These are phyloP conservation scores for Elongisporangium prolatum DNA, from an alignment of 352 stramenopile genomes.

Conservation along the genomic window DNA sequence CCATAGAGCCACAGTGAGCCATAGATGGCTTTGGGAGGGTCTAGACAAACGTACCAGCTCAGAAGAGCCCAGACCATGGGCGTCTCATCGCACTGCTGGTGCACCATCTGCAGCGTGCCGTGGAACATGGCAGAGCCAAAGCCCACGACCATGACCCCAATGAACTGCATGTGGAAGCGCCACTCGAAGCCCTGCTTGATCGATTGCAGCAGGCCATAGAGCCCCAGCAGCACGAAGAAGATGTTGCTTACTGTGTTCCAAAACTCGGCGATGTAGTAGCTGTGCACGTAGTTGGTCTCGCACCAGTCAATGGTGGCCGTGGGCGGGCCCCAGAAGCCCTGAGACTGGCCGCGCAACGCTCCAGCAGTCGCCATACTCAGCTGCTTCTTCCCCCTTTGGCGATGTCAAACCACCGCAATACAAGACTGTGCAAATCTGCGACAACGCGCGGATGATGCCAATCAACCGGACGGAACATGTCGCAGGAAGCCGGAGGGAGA, in stretches of 20 bases:
- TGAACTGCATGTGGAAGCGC: constrained; percentile 44
- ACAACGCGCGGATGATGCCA: not conserved
- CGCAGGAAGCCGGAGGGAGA: not conserved
- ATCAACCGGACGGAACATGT: not conserved
- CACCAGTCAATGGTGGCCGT: constrained; percentile 64
- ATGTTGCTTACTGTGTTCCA: constrained; percentile 62
- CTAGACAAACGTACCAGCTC: constrained; percentile 31
- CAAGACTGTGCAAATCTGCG: not conserved
- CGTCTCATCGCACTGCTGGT: constrained; percentile 80
- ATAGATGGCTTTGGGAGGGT: not conserved
- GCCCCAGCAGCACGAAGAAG: constrained; percentile 44
- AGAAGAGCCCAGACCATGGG: constrained; percentile 86
- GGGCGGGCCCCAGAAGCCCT: constrained; percentile 38
- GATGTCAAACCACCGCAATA: not conserved
- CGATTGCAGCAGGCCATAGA: constrained; percentile 40
- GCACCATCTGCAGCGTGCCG: constrained; percentile 13
- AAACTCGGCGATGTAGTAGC: constrained; percentile 52
- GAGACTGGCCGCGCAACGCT: not conserved
- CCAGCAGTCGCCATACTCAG: not conserved
- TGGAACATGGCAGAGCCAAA: constrained; percentile 24
- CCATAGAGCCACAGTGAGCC: constrained; percentile 1
- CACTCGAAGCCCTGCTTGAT: constrained; percentile 36
- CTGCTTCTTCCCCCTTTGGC: not conserved
- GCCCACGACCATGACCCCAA: constrained; percentile 44
- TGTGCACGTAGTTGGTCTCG: constrained; percentile 52